Percentiles rank a stretch among this genome's conserved stretches.
Evolutionary conservation across 2,329 filamentous ascomycete species (phyloP).

Genomic region (Colletotrichum somersetense): DNA sequence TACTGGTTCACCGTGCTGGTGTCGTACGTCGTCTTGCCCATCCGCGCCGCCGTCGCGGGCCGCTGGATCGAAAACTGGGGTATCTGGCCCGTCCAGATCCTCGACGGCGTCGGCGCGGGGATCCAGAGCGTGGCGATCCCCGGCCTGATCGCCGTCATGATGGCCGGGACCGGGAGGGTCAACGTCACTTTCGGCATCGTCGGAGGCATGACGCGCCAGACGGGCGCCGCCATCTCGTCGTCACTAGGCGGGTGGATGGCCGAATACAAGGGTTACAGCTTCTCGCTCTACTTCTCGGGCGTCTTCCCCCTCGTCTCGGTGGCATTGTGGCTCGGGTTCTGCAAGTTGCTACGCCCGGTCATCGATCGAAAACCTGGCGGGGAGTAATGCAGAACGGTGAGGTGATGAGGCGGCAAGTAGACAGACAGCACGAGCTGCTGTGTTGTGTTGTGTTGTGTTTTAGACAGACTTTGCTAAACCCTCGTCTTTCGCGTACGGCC

Average conservation of each 20-base stretch:
- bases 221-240: slow-evolving; percentile 32
- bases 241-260: slow-evolving; percentile 31
- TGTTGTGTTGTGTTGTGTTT: neutral
- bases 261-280: slow-evolving; percentile 28
- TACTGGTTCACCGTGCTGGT: slow-evolving; percentile 26
- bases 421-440: neutral
- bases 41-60: slow-evolving; percentile 31
- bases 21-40: slow-evolving; percentile 20
- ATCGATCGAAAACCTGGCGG: slow-evolving; percentile 23
- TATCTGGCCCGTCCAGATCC: slow-evolving; percentile 31
- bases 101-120: slow-evolving; percentile 34
- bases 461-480: neutral
- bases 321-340: slow-evolving; percentile 22
- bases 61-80: slow-evolving; percentile 27
- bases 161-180: slow-evolving; percentile 27
- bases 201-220: slow-evolving; percentile 33
- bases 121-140: slow-evolving; percentile 37
- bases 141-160: slow-evolving; percentile 27
- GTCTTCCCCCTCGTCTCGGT: slow-evolving; percentile 34
- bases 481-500: neutral
- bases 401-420: neutral
- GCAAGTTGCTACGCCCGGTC: slow-evolving; percentile 19
- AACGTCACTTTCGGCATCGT: slow-evolving; percentile 31
- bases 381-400: neutral
- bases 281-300: slow-evolving; percentile 25